Evolutionary conservation across 2,329 filamentous ascomycete genomes (phyloP).

Genomic region (Hymenoscyphus salicellus): DNA sequence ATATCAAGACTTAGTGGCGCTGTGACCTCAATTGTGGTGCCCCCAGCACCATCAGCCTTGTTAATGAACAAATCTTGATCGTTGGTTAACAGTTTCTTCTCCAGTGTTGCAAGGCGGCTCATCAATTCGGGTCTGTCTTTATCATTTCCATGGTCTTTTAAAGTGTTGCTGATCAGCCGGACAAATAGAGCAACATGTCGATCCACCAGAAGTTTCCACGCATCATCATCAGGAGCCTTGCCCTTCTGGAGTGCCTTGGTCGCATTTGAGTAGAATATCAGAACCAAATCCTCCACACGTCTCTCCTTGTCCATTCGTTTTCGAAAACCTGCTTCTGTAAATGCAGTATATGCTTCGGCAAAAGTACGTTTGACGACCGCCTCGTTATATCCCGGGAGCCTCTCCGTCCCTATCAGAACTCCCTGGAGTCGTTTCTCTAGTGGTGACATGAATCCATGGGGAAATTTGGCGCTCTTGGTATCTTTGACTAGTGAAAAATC

Average conservation of each 20-base stretch:
- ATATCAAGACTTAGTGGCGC: conserved; percentile 86
- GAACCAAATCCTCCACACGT: conserved; percentile 83
- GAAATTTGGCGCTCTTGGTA: conserved; percentile 67
- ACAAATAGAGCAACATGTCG: conserved; percentile 94
- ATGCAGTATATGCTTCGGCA: conserved; percentile 87
- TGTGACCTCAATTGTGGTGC: conserved; percentile 73
- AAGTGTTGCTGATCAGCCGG: conserved; percentile 73
- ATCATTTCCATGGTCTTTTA: conserved; percentile 81
- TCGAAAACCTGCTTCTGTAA: conserved; percentile 84
- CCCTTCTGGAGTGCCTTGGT: conserved; percentile 85
- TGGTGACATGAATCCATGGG: conserved; percentile 67
- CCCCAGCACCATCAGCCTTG: conserved; percentile 54
- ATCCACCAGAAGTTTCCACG: conserved; percentile 89
- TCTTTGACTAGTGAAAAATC: conserved; percentile 70
- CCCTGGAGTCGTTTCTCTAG: conserved; percentile 48
- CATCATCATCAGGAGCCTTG: conserved; percentile 73
- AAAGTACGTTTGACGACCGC: conserved; percentile 89
- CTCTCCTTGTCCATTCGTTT: conserved; percentile 93
- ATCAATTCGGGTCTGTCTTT: conserved; percentile 83
- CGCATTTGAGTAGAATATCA: conserved; percentile 95
- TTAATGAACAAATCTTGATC: conserved; percentile 80
- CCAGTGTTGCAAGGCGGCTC: conserved; percentile 72
- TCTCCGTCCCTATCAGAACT: conserved; percentile 71
- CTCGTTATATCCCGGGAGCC: conserved; percentile 84
- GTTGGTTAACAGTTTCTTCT: conserved; percentile 90